These are phyloP conservation scores for Euphrasia confusa DNA, from an alignment of 257 asterid genomes.

Conservation along the genomic window DNA sequence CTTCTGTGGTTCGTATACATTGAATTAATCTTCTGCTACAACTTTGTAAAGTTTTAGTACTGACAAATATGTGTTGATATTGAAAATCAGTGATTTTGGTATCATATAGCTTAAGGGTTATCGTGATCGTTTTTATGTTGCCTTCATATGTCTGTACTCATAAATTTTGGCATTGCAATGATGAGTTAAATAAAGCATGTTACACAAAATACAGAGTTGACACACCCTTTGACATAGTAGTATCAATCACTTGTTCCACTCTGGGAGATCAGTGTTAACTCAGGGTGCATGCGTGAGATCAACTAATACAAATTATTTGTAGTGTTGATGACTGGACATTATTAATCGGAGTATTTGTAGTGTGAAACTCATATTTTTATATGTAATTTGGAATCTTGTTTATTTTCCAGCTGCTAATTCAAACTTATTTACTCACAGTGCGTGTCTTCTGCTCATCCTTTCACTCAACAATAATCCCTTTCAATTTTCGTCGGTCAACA, in stretches of 20 bases:
- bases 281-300: background rate
- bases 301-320: background rate
- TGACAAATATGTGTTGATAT: background rate
- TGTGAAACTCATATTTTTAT: background rate
- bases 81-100: background rate
- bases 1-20: background rate
- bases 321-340: background rate
- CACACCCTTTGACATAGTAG: background rate
- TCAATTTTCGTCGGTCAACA: conserved; percentile 20
- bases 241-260: background rate
- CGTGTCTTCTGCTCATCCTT: conserved; percentile 21
- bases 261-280: background rate
- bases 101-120: background rate
- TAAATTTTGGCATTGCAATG: background rate
- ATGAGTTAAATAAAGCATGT: background rate
- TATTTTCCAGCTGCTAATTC: conserved; percentile 26
- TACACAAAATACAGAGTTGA: background rate
- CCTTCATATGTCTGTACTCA: background rate
- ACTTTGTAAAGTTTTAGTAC: background rate
- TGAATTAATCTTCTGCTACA: background rate
- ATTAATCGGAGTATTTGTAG: background rate
- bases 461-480: conserved; percentile 27
- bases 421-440: conserved; percentile 11
- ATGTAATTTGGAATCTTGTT: conserved; percentile 9
- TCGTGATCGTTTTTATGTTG: background rate